Evolutionary conservation across 2,329 filamentous ascomycete species (phyloP).

Genomic region (Hypoxylon sp.): DNA sequence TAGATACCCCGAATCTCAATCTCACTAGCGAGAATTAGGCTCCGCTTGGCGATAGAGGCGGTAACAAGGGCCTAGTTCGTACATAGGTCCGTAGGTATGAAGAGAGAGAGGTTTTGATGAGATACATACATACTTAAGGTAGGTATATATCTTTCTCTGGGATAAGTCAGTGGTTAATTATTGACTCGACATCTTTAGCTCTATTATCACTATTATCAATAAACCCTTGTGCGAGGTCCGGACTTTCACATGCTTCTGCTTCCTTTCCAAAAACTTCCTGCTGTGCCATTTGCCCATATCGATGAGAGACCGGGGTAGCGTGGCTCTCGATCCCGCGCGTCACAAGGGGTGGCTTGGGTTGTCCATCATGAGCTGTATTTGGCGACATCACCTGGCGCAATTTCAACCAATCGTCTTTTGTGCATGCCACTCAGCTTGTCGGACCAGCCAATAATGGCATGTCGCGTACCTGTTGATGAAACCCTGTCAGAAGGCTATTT

Average conservation of each 20-base stretch:
- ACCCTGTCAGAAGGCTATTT: conserved; percentile 44
- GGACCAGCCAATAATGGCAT: conserved; percentile 37
- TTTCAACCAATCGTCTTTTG: conserved; percentile 35
- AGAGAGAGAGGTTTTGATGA: not conserved
- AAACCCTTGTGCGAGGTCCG: conserved; percentile 11
- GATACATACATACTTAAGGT: not conserved
- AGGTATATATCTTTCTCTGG: not conserved
- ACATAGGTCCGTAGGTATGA: conserved; percentile 1
- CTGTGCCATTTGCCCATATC: conserved; percentile 11
- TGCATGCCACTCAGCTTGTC: conserved; percentile 36
- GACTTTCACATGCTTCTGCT: conserved; percentile 42
- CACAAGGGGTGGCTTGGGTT: conserved; percentile 31
- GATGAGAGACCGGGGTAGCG: conserved; percentile 25
- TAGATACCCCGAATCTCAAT: conserved; percentile 28
- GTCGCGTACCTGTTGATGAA: conserved; percentile 39
- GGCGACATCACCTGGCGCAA: conserved; percentile 44
- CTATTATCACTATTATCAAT: conserved; percentile 25
- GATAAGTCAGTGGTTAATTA: not conserved
- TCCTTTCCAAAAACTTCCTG: conserved; percentile 5
- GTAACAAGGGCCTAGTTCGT: conserved; percentile 4
- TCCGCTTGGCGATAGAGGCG: conserved; percentile 23
- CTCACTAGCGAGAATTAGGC: conserved; percentile 27
- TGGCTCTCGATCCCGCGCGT: conserved; percentile 31
- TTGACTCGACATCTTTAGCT: conserved; percentile 4
- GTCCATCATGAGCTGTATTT: conserved; percentile 40